Evolutionary conservation across 495 filamentous ascomycete species (phyloP).

Genomic region (Talaromyces wortmannii): DNA sequence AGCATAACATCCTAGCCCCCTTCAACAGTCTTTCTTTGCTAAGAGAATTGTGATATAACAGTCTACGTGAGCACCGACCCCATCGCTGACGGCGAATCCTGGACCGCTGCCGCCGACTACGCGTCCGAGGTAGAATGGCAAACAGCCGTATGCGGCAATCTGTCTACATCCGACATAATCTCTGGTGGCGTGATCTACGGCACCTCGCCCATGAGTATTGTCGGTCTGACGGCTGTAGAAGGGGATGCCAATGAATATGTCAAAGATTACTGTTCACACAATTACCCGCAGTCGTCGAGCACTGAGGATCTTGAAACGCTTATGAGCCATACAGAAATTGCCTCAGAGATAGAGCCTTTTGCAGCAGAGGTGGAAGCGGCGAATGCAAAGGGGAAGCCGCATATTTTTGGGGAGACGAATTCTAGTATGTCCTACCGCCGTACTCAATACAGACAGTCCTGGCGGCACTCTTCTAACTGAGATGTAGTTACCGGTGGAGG

Average conservation of each 20-base stretch:
- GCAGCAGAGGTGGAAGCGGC: slow-evolving; percentile 43
- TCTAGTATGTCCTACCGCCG: slow-evolving; percentile 27
- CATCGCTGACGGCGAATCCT: slow-evolving; percentile 41
- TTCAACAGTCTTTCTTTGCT: too few species aligned
- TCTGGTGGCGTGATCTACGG: slow-evolving; percentile 54
- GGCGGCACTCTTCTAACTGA: too few species aligned
- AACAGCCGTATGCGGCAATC: slow-evolving; percentile 39
- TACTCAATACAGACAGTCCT: neutral
- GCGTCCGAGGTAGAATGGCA: slow-evolving; percentile 50
- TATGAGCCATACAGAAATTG: slow-evolving; percentile 46
- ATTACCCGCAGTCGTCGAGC: slow-evolving; percentile 49
- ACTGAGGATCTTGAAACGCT: slow-evolving; percentile 25
- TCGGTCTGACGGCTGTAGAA: slow-evolving; percentile 41
- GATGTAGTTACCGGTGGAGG: slow-evolving; percentile 24
- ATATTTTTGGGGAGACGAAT: slow-evolving; percentile 55
- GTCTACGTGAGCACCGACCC: slow-evolving; percentile 27
- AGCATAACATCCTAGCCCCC: too few species aligned
- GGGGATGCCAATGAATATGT: slow-evolving; percentile 41
- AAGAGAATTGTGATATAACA: too few species aligned
- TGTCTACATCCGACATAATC: slow-evolving; percentile 37
- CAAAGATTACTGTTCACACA: slow-evolving; percentile 50
- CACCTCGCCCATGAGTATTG: slow-evolving; percentile 43
- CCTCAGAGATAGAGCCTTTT: slow-evolving; percentile 38
- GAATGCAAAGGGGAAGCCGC: slow-evolving; percentile 35
- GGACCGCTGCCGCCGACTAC: slow-evolving; percentile 46